These are phyloP conservation scores for Apiotrichum gracile DNA, from an alignment of 1,284 basidiomycete species.

Conservation along the genomic window DNA sequence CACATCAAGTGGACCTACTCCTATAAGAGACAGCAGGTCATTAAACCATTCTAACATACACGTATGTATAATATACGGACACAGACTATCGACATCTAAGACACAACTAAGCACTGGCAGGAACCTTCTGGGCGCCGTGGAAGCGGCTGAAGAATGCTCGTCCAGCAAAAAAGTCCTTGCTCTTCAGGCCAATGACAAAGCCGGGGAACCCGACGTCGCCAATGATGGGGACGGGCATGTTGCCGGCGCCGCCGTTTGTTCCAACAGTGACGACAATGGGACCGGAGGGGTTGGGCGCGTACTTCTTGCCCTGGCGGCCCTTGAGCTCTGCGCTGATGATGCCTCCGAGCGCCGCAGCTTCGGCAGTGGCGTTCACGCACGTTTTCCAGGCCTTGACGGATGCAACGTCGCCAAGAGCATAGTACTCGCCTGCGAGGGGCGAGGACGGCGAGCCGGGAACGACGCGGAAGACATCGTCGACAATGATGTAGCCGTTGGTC, in stretches of 20 bases:
- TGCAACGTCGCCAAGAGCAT: constrained; percentile 42
- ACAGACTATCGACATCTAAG: too few relatives aligned
- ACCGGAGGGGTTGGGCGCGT: constrained; percentile 22
- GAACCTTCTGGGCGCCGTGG: constrained; percentile 29
- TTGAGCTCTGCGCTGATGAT: constrained; percentile 32
- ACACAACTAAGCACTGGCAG: not conserved
- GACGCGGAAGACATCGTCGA: constrained; percentile 39
- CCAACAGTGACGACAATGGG: constrained; percentile 35
- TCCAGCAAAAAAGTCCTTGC: constrained; percentile 24
- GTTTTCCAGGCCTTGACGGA: constrained; percentile 35
- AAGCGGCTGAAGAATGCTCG: constrained; percentile 23
- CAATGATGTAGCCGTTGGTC: constrained; percentile 31
- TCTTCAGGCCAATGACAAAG: constrained; percentile 30
- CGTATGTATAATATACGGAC: not conserved
- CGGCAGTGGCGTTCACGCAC: constrained; percentile 17
- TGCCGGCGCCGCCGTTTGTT: constrained; percentile 22
- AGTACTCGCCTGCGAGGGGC: constrained; percentile 30
- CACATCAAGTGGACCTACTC: too few relatives aligned
- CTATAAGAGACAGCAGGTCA: too few relatives aligned
- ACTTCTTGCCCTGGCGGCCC: constrained; percentile 22
- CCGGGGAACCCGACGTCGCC: constrained; percentile 23
- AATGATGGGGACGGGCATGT: constrained; percentile 21
- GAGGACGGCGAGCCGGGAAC: constrained; percentile 13
- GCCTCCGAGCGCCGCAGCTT: constrained; percentile 13
- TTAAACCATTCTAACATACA: too few relatives aligned